These are phyloP conservation scores for Abeoforma whisleri DNA, from an alignment of 78 protist genomes.

Conservation along the genomic window DNA sequence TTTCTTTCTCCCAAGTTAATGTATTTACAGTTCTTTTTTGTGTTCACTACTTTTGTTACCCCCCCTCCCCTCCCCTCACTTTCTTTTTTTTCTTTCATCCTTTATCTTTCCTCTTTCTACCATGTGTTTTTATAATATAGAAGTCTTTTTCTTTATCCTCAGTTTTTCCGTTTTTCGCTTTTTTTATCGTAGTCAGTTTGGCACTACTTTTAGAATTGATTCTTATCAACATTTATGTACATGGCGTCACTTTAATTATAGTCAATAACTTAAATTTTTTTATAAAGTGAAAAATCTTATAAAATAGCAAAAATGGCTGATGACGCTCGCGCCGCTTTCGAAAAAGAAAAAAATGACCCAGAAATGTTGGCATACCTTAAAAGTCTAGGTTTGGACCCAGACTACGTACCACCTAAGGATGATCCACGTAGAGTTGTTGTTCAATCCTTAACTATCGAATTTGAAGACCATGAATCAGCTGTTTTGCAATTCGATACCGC, in stretches of 20 bases:
- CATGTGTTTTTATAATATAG: neutral
- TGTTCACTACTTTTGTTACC: neutral
- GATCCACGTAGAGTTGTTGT: slow-evolving; percentile 49
- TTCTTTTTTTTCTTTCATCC: neutral
- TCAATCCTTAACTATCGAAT: slow-evolving; percentile 25
- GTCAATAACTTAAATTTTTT: too few species aligned
- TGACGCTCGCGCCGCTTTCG: slow-evolving; percentile 24
- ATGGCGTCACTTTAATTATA: too few species aligned
- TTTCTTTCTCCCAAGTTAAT: neutral
- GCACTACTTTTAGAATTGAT: too few species aligned
- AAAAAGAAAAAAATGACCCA: slow-evolving; percentile 50
- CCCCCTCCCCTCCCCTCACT: neutral
- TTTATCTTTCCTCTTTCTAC: neutral
- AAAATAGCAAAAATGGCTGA: slow-evolving; percentile 21
- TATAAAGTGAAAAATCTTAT: too few species aligned
- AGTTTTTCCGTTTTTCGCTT: neutral
- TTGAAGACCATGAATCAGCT: slow-evolving; percentile 44
- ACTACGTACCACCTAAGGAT: slow-evolving; percentile 46
- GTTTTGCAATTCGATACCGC: slow-evolving; percentile 39
- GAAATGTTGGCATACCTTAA: slow-evolving; percentile 51
- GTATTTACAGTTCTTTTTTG: neutral
- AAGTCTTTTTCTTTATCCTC: neutral
- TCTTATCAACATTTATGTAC: neutral
- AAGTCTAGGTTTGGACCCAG: slow-evolving; percentile 46
- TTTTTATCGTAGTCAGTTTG: neutral